Evolutionary conservation across 2,329 filamentous ascomycete species (phyloP).

Genomic region (Knufia fluminis): DNA sequence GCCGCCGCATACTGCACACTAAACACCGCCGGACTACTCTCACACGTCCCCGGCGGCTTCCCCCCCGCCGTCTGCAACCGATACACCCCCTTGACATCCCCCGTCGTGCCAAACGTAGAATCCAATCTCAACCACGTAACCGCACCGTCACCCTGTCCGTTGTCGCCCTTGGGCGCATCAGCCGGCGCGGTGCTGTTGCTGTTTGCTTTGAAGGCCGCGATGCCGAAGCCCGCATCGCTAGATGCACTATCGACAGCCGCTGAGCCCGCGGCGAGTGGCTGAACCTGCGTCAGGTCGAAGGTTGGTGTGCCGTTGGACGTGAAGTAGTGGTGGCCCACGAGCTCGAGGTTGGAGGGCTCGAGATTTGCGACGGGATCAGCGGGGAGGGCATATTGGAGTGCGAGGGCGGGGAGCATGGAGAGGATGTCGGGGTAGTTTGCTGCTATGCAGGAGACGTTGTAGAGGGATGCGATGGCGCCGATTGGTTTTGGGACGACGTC

Average conservation of each 20-base stretch:
- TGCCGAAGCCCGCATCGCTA: constrained; percentile 44
- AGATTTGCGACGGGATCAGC: constrained; percentile 23
- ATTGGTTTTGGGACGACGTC: constrained; percentile 53
- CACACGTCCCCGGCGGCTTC: constrained; percentile 62
- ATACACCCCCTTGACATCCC: constrained; percentile 56
- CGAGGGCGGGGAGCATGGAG: constrained; percentile 53
- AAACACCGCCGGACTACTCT: constrained; percentile 53
- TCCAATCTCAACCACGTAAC: constrained; percentile 73
- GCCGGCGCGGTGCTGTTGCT: constrained; percentile 54
- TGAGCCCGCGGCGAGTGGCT: constrained; percentile 25
- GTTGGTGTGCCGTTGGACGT: constrained; percentile 58
- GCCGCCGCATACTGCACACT: constrained; percentile 72
- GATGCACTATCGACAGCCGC: not conserved
- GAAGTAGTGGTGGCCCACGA: constrained; percentile 79
- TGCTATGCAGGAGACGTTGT: constrained; percentile 75
- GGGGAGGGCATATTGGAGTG: constrained; percentile 56
- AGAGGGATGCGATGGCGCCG: constrained; percentile 76
- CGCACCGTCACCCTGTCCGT: constrained; percentile 52
- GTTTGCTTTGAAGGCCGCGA: constrained; percentile 55
- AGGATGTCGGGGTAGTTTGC: constrained; percentile 60
- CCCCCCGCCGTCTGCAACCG: constrained; percentile 78
- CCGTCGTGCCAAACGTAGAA: constrained; percentile 45
- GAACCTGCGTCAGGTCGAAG: constrained; percentile 62
- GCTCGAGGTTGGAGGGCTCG: constrained; percentile 48
- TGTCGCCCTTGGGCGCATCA: constrained; percentile 47